Evolutionary conservation across 305 asterid species (phyloP).

Genomic region (Plantago coronopus): DNA sequence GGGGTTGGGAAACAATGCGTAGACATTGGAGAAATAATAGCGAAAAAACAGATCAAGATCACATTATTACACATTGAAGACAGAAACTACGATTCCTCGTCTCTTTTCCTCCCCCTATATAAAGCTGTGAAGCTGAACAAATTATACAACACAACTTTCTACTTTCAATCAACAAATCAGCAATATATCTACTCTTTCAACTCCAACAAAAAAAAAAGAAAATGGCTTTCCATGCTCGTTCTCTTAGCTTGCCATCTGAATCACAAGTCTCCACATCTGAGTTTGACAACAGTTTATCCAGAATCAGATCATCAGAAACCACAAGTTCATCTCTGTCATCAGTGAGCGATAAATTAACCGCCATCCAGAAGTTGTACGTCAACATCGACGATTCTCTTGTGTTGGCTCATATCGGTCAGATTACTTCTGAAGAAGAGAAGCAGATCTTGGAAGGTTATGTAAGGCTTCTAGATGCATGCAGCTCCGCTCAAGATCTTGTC

Average conservation of each 20-base stretch:
- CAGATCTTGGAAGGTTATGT: background rate
- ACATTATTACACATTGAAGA: no score
- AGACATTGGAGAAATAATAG: no score
- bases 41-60: no score
- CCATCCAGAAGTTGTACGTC: background rate
- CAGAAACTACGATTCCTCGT: background rate
- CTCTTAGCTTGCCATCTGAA: conserved; percentile 4
- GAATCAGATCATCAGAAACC: conserved; percentile 5
- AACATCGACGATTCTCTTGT: conserved; percentile 1
- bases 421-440: background rate
- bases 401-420: background rate
- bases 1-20: no score
- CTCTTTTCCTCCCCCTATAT: background rate
- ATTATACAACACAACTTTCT: background rate
- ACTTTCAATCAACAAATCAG: background rate
- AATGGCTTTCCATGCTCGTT: background rate
- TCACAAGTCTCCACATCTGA: background rate
- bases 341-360: background rate
- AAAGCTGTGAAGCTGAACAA: background rate
- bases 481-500: conserved; percentile 5
- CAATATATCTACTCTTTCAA: no score
- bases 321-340: background rate
- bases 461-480: background rate
- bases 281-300: background rate
- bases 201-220: background rate